These are phyloP conservation scores for Macrotyloma uniflorum DNA, from an alignment of 306 rosid species.

Conservation along the genomic window DNA sequence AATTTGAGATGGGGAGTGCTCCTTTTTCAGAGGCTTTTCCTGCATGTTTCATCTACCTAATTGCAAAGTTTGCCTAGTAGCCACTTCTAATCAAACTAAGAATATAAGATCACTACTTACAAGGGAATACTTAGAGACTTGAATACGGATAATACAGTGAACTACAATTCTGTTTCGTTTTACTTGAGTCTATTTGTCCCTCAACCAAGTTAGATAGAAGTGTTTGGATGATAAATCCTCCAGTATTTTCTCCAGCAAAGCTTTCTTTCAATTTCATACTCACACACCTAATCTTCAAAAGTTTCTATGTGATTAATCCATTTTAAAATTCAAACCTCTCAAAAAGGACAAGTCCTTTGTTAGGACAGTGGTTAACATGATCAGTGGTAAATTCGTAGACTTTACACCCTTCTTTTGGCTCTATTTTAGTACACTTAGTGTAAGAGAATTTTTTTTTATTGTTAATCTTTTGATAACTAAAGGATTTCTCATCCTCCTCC, in stretches of 20 bases:
- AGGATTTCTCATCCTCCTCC: constrained; percentile 1
- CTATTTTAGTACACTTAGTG: not conserved
- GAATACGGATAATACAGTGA: not conserved
- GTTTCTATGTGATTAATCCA: not conserved
- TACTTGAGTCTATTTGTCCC: not conserved
- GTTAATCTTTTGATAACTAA: not conserved
- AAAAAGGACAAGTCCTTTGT: not conserved
- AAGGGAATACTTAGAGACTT: not conserved
- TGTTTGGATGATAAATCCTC: not conserved
- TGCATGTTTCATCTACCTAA: too few species aligned
- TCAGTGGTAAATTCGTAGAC: not conserved
- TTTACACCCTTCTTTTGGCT: not conserved
- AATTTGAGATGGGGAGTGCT: too few species aligned
- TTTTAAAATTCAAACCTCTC: not conserved
- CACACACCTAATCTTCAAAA: not conserved
- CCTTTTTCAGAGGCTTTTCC: too few species aligned
- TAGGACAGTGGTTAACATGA: not conserved
- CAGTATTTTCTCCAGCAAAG: not conserved
- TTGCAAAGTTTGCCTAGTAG: too few species aligned
- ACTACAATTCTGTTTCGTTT: not conserved
- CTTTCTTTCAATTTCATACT: not conserved
- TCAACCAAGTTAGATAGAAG: not conserved
- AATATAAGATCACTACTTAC: not conserved
- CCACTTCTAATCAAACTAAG: too few species aligned
- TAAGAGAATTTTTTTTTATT: not conserved